Percentiles rank a stretch among this genome's conserved stretches.
Evolutionary conservation across 257 asterid species (phyloP).

Genomic region (Pogostemon cablin): DNA sequence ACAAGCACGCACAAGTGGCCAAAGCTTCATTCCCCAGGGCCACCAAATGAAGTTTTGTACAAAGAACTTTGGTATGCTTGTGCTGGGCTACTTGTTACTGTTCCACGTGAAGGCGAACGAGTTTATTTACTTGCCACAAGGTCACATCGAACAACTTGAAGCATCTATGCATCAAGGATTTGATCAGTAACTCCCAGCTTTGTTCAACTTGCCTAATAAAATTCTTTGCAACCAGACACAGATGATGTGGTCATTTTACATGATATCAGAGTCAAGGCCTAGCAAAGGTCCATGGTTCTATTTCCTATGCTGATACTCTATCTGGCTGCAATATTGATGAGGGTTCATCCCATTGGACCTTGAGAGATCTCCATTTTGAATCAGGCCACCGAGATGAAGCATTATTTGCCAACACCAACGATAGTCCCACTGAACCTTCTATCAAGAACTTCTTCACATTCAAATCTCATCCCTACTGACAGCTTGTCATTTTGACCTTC

Average conservation of each 20-base stretch:
- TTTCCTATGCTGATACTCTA: slow-evolving; percentile 90
- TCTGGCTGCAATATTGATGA: slow-evolving; percentile 85
- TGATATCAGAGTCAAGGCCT: no score
- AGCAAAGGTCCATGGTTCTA: slow-evolving; percentile 52
- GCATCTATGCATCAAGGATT: slow-evolving; percentile 91
- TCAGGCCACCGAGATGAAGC: slow-evolving; percentile 78
- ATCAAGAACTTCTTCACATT: slow-evolving; percentile 98
- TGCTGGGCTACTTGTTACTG: slow-evolving; percentile 92
- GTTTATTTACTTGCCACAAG: slow-evolving; percentile 93
- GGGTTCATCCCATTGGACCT: slow-evolving; percentile 99
- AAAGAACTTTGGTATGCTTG: slow-evolving; percentile 85
- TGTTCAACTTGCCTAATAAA: slow-evolving; percentile 82
- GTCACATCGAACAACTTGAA: slow-evolving; percentile 99
- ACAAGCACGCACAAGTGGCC: slow-evolving; percentile 92
- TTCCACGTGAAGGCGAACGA: slow-evolving; percentile 87
- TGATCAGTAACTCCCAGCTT: slow-evolving; percentile 84
- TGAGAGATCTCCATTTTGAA: slow-evolving; percentile 94
- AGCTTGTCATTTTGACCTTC: slow-evolving; percentile 87
- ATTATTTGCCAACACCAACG: slow-evolving; percentile 73
- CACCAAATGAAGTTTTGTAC: slow-evolving; percentile 58
- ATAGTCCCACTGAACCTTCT: slow-evolving; percentile 98
- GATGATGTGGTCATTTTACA: slow-evolving; percentile 59
- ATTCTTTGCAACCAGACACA: slow-evolving; percentile 85
- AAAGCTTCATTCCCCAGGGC: slow-evolving; percentile 50
- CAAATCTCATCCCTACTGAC: slow-evolving; percentile 94